Conservation (phyloP, 352 stramenopile genomes). For the Detonula confervacea region DNA sequence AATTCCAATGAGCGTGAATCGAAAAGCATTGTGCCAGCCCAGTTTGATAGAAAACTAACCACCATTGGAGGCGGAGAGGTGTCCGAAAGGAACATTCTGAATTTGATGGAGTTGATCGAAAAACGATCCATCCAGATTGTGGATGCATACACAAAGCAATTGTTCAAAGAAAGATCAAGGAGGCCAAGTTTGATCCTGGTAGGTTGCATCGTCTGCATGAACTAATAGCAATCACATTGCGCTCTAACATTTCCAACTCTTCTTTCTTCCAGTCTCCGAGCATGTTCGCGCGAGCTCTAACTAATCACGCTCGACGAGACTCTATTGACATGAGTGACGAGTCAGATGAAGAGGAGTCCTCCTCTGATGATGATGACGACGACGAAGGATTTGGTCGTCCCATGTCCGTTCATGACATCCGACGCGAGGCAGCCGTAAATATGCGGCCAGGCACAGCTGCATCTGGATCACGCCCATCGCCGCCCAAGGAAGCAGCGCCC, state of each 20-base stretch:
- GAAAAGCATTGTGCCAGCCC: slow-evolving; percentile 34
- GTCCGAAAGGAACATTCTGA: slow-evolving; percentile 85
- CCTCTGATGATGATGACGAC: slow-evolving; percentile 31
- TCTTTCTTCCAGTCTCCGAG: slow-evolving; percentile 34
- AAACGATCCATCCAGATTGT: slow-evolving; percentile 82
- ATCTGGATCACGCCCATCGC: not conserved
- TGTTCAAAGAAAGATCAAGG: slow-evolving; percentile 12
- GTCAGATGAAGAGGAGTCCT: slow-evolving; percentile 36
- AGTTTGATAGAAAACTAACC: slow-evolving; percentile 53
- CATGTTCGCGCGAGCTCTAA: slow-evolving; percentile 41
- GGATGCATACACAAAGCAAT: slow-evolving; percentile 55
- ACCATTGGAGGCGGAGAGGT: slow-evolving; percentile 74
- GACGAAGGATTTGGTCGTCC: slow-evolving; percentile 35
- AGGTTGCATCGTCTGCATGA: too few species aligned
- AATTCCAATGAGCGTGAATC: slow-evolving; percentile 11
- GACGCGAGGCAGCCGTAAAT: slow-evolving; percentile 36
- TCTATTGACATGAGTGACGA: slow-evolving; percentile 35
- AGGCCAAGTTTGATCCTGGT: slow-evolving; percentile 32
- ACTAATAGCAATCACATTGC: too few species aligned
- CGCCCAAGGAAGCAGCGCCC: not conserved
- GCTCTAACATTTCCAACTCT: not conserved
- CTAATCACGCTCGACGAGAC: slow-evolving; percentile 13
- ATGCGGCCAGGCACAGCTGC: slow-evolving; percentile 19
- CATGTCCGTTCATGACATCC: slow-evolving; percentile 53
- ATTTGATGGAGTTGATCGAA: slow-evolving; percentile 86